phyloP scores from a whole-genome alignment of 306 rosid species.

The Glycine latifolia region DNA sequence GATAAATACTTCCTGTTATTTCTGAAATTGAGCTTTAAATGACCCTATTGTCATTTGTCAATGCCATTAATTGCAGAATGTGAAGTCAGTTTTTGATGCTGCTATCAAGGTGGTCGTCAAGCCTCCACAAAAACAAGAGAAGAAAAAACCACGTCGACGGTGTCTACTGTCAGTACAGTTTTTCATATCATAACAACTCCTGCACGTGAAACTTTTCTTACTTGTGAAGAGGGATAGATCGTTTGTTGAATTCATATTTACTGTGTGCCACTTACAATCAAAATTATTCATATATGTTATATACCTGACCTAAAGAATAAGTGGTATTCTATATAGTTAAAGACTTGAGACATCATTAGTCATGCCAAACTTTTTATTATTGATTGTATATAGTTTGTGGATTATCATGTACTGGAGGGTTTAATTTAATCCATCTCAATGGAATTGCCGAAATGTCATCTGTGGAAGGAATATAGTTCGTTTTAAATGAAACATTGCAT shows the following conservation, averaged over 20 bases:
- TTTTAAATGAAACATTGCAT: slow-evolving; percentile 48
- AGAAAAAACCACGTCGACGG: slow-evolving; percentile 68
- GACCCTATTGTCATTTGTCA: slow-evolving; percentile 12
- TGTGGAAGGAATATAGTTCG: slow-evolving; percentile 64
- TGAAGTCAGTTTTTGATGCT: slow-evolving; percentile 88
- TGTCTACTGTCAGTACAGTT: slow-evolving; percentile 76
- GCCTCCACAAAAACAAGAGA: slow-evolving; percentile 86
- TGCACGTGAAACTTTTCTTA: neutral
- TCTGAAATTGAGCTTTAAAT: slow-evolving; percentile 13
- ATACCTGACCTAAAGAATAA: neutral
- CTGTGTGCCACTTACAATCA: neutral
- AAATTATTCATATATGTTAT: neutral
- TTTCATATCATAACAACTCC: slow-evolving; percentile 8
- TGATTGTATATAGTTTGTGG: neutral
- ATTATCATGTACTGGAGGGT: neutral
- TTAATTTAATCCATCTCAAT: slow-evolving; percentile 6
- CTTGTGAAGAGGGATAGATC: neutral
- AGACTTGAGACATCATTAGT: neutral
- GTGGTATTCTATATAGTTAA: neutral
- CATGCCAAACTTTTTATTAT: neutral
- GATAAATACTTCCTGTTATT: neutral
- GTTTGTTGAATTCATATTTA: neutral
- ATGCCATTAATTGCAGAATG: slow-evolving; percentile 69
- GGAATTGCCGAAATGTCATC: slow-evolving; percentile 64
- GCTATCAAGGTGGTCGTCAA: slow-evolving; percentile 91